A percentile compares a stretch with the other conserved stretches of the same genome.
These are phyloP conservation scores for Podospora australis DNA, from an alignment of 495 filamentous ascomycete genomes.

Conservation along the genomic window DNA sequence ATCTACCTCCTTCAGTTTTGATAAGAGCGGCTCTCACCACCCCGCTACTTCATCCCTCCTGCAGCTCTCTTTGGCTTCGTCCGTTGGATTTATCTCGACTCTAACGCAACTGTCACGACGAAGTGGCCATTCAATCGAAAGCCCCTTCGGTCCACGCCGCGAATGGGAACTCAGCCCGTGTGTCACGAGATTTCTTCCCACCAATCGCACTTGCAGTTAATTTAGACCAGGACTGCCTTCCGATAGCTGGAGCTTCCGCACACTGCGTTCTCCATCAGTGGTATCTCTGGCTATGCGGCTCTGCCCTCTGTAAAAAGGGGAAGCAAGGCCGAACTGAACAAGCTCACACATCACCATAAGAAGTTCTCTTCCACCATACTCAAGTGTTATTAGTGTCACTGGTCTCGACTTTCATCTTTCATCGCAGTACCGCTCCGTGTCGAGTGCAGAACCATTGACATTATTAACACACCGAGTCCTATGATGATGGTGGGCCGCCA, in stretches of 20 bases:
- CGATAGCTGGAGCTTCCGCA: constrained; percentile 5
- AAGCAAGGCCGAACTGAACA: background rate
- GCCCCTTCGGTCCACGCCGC: constrained; percentile 12
- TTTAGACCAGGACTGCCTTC: constrained; percentile 13
- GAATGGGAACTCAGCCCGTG: constrained; percentile 17
- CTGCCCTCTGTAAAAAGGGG: constrained; percentile 8
- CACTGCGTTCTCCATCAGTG: background rate
- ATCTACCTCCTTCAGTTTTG: no score
- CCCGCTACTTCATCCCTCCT: no score
- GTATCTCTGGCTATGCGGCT: constrained; percentile 14
- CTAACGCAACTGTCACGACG: background rate
- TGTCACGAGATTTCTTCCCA: constrained; percentile 22
- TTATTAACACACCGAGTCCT: no score
- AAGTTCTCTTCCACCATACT: no score
- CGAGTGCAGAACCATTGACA: no score
- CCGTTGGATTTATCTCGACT: background rate
- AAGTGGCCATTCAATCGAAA: constrained; percentile 19
- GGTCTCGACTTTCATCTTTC: no score
- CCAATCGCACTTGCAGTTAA: constrained; percentile 29
- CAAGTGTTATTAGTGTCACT: no score
- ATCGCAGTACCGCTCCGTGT: background rate
- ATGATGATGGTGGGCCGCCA: no score
- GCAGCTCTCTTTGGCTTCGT: background rate
- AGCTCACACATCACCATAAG: background rate
- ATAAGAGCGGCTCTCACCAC: no score